Evolutionary conservation across 352 stramenopile genomes (phyloP).

Genomic region (Pythium apleroticum): DNA sequence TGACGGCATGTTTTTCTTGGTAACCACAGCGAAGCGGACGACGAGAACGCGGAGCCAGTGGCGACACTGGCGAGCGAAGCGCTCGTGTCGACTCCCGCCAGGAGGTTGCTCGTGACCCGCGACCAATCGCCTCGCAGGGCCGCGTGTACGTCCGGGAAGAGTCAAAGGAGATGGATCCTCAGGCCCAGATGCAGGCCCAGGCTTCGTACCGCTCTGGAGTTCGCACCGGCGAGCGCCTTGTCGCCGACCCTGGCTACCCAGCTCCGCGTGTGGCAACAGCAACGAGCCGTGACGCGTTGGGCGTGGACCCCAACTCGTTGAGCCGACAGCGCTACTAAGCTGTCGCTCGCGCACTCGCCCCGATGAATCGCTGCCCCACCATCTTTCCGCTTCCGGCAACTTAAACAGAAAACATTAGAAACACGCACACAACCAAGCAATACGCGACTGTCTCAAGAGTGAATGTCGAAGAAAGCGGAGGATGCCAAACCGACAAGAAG

Average conservation of each 20-base stretch:
- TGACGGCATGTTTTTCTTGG: slow-evolving; percentile 8
- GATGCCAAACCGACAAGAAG: slow-evolving; percentile 32
- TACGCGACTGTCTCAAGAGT: slow-evolving; percentile 16
- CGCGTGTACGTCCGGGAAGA: slow-evolving; percentile 71
- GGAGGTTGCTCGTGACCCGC: slow-evolving; percentile 43
- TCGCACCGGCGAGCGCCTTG: slow-evolving; percentile 51
- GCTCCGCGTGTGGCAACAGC: slow-evolving; percentile 64
- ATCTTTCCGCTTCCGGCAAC: background rate
- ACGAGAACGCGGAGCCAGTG: slow-evolving; percentile 59
- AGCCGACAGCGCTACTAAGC: slow-evolving; percentile 80
- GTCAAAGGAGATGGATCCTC: slow-evolving; percentile 44
- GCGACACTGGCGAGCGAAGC: slow-evolving; percentile 61
- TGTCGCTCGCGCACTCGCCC: slow-evolving; percentile 9
- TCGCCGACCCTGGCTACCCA: slow-evolving; percentile 51
- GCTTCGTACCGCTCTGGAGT: slow-evolving; percentile 26
- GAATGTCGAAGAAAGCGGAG: slow-evolving; percentile 42
- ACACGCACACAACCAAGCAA: slow-evolving; percentile 12
- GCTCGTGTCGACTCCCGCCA: slow-evolving; percentile 60
- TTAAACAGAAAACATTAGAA: slow-evolving; percentile 14
- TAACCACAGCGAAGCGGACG: slow-evolving; percentile 49
- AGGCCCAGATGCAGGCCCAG: slow-evolving; percentile 17
- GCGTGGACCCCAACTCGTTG: slow-evolving; percentile 62
- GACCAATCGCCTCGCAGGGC: slow-evolving; percentile 54
- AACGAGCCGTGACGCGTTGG: slow-evolving; percentile 52
- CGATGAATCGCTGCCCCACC: background rate